A percentile compares a stretch with the other conserved stretches of the same genome.
phyloP scores from a whole-genome alignment of 768 basidiomycete species.

The Punctularia strigosozonata region DNA sequence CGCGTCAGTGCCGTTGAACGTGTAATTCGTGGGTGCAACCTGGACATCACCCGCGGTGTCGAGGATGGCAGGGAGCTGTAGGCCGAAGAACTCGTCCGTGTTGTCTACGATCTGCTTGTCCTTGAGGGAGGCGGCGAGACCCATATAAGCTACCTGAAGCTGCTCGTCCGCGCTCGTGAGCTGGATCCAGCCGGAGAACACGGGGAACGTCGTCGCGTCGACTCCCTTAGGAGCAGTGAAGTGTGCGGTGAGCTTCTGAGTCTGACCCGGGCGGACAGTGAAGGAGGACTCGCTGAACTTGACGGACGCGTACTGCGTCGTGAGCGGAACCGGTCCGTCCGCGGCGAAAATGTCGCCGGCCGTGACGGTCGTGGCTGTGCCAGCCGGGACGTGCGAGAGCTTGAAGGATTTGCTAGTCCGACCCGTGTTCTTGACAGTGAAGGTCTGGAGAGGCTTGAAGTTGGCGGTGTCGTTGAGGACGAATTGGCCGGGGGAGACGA shows the following conservation, averaged over 20 bases:
- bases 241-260: conserved; percentile 26
- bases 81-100: conserved; percentile 35
- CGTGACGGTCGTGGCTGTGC: conserved; percentile 23
- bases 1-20: conserved; percentile 29
- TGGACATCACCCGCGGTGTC: conserved; percentile 30
- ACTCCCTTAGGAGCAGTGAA: conserved; percentile 36
- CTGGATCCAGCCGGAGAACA: conserved; percentile 49
- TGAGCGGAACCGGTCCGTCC: conserved; percentile 39
- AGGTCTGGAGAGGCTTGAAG: conserved; percentile 28
- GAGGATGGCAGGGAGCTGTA: conserved; percentile 28
- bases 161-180: conserved; percentile 21
- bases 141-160: conserved; percentile 35
- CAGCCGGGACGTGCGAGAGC: conserved; percentile 44
- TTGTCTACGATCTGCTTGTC: conserved; percentile 41
- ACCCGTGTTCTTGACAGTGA: conserved; percentile 41
- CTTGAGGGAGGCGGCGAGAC: conserved; percentile 29
- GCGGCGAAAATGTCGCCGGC: conserved; percentile 24
- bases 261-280: conserved; percentile 30
- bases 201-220: conserved; percentile 33
- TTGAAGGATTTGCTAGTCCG: conserved; percentile 29
- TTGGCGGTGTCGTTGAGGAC: conserved; percentile 54
- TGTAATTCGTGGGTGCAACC: conserved; percentile 29
- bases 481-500: conserved; percentile 46
- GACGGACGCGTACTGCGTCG: conserved; percentile 32
- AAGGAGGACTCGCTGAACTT: conserved; percentile 31